Percentiles rank a stretch among this genome's conserved stretches.
These are phyloP conservation scores for Diplogelasinospora grovesii DNA, from an alignment of 495 filamentous ascomycete genomes.

Conservation along the genomic window DNA sequence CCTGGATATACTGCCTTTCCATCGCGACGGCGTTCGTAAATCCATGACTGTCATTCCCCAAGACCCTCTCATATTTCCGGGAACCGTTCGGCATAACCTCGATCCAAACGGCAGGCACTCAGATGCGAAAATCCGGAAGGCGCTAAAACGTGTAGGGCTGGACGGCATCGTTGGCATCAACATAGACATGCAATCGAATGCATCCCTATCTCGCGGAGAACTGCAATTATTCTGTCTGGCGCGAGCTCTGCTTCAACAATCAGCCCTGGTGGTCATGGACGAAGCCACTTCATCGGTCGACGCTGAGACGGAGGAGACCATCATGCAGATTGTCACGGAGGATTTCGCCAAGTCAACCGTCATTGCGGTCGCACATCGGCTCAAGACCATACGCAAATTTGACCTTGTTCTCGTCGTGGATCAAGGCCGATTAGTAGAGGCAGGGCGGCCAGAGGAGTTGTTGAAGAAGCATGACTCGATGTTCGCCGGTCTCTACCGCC, in stretches of 20 bases:
- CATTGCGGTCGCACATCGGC: conserved; percentile 35
- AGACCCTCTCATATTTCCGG: conserved; percentile 47
- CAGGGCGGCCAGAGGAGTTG: no score
- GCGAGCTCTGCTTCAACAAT: conserved; percentile 43
- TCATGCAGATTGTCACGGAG: conserved; percentile 31
- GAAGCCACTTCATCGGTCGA: conserved; percentile 27
- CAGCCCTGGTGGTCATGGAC: neutral
- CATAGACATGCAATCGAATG: conserved; percentile 39
- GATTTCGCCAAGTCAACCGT: conserved; percentile 39
- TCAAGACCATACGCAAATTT: conserved; percentile 34
- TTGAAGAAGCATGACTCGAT: no score
- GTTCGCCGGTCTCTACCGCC: no score
- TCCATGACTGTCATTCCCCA: conserved; percentile 31
- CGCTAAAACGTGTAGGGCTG: neutral
- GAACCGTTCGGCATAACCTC: conserved; percentile 13
- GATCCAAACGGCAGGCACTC: conserved; percentile 23
- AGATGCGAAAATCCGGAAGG: conserved; percentile 12
- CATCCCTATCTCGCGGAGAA: conserved; percentile 49
- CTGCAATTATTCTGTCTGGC: conserved; percentile 56
- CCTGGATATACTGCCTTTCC: neutral
- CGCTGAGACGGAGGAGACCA: conserved; percentile 29
- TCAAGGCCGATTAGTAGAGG: no score
- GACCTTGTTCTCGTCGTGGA: conserved; percentile 37
- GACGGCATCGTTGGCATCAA: conserved; percentile 24
- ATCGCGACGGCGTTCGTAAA: neutral